A percentile compares a stretch with the other conserved stretches of the same genome.
Conservation (phyloP, 1,284 basidiomycete species). For the Naganishia liquefaciens region DNA sequence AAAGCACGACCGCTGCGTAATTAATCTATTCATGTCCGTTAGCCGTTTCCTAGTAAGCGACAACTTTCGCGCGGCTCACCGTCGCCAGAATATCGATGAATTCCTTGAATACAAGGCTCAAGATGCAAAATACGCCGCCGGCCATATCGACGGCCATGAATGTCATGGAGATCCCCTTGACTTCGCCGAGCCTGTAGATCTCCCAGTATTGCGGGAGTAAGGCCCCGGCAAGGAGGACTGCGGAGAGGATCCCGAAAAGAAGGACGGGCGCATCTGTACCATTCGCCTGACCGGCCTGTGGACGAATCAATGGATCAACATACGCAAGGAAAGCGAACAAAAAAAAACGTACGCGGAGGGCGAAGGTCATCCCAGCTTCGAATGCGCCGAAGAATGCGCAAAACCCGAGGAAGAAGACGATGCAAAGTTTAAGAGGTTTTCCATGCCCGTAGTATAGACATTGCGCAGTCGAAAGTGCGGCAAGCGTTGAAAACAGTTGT, state of each 20-base stretch:
- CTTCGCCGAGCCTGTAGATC: constrained; percentile 69
- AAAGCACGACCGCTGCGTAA: constrained; percentile 56
- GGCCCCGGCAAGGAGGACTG: constrained; percentile 64
- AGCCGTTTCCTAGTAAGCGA: constrained; percentile 36
- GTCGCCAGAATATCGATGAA: constrained; percentile 68
- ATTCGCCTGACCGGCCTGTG: constrained; percentile 55
- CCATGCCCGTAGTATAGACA: constrained; percentile 63
- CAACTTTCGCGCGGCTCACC: constrained; percentile 56
- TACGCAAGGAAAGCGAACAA: background rate
- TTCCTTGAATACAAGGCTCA: constrained; percentile 69
- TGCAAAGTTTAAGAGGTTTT: constrained; percentile 51
- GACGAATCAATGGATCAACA: background rate
- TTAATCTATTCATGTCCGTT: constrained; percentile 39
- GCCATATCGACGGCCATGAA: constrained; percentile 72
- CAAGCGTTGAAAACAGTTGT: constrained; percentile 67
- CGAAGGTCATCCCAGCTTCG: constrained; percentile 65
- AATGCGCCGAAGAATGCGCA: constrained; percentile 61
- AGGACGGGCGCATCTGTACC: constrained; percentile 59
- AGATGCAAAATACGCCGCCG: constrained; percentile 68
- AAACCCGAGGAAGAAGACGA: constrained; percentile 52
- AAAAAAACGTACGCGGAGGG: constrained; percentile 54
- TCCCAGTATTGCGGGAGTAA: constrained; percentile 65
- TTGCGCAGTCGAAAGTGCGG: constrained; percentile 66
- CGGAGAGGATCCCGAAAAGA: constrained; percentile 67
- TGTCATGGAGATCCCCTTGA: constrained; percentile 66